Conservation (phyloP, 768 basidiomycete genomes). For the Mycena amicta region DNA sequence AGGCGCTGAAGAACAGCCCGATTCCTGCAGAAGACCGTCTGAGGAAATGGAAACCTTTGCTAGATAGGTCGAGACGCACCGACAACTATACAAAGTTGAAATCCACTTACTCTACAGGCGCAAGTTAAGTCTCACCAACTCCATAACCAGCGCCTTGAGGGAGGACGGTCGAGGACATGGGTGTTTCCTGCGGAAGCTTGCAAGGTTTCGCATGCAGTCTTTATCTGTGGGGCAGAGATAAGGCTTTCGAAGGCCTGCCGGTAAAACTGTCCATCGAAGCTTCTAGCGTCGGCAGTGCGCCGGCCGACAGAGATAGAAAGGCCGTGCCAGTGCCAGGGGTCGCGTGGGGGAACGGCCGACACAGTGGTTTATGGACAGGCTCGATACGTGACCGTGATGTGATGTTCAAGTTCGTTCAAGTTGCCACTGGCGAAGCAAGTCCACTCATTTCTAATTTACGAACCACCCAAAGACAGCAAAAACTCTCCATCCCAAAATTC, state of each 20-base stretch:
- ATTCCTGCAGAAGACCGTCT: conserved; percentile 57
- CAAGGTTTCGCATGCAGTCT: background rate
- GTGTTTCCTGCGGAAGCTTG: background rate
- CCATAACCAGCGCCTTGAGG: conserved; percentile 88
- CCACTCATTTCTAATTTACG: background rate
- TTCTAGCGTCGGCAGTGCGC: too few species aligned
- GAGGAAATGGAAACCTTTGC: background rate
- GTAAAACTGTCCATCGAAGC: background rate
- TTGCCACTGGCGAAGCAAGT: too few species aligned
- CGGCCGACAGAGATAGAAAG: too few species aligned
- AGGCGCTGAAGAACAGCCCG: conserved; percentile 82
- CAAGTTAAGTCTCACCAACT: conserved; percentile 39
- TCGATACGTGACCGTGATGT: too few species aligned
- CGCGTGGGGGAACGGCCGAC: too few species aligned
- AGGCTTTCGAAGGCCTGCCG: background rate
- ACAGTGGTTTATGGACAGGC: too few species aligned
- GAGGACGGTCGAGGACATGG: conserved; percentile 39
- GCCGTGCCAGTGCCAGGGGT: background rate
- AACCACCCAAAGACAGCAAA: background rate
- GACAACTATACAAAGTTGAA: conserved; percentile 47
- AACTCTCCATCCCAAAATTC: conserved; percentile 4
- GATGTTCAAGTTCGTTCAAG: background rate
- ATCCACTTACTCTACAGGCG: too few species aligned
- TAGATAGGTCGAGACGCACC: conserved; percentile 35
- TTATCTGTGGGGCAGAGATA: background rate